A percentile compares a stretch with the other conserved stretches of the same genome.
Conservation (phyloP, 345 rosid genomes). For the Hirschfeldia incana region DNA sequence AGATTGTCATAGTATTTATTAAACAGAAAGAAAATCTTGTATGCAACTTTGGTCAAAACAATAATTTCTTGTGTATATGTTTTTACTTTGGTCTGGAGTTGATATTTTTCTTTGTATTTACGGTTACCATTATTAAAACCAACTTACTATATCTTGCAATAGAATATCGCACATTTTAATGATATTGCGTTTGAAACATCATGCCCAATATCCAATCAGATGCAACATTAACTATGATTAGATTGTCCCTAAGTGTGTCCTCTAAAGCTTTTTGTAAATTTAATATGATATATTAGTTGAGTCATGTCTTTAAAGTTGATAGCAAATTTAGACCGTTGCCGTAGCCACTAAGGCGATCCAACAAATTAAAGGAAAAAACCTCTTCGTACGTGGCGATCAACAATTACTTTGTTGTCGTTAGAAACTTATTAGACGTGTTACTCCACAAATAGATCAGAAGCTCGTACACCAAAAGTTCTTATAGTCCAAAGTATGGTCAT, state of each 20-base stretch:
- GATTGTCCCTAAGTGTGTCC: conserved; percentile 27
- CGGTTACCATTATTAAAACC: background rate
- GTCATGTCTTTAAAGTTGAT: conserved; percentile 41
- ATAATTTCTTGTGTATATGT: background rate
- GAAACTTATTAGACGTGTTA: conserved; percentile 23
- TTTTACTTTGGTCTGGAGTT: background rate
- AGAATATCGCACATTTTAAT: background rate
- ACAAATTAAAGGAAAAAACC: conserved; percentile 18
- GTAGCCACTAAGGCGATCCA: conserved; percentile 40
- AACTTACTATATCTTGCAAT: background rate
- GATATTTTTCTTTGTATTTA: background rate
- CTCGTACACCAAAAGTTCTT: conserved; percentile 13
- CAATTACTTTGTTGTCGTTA: conserved; percentile 24
- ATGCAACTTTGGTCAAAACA: background rate
- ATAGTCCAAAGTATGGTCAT: background rate
- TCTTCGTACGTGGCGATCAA: conserved; percentile 29
- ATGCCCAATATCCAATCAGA: conserved; percentile 15
- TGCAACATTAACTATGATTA: conserved; percentile 31
- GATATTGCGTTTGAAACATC: conserved; percentile 12
- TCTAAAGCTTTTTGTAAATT: conserved; percentile 14
- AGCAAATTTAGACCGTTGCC: conserved; percentile 38
- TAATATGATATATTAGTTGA: conserved; percentile 29
- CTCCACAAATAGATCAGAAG: conserved; percentile 4
- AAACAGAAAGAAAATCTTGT: background rate
- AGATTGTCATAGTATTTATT: background rate